Evolutionary conservation across 495 filamentous ascomycete species (phyloP), one percentile per base, ranked within the genome.

Genomic region (Penicillium goetzii): DNA sequence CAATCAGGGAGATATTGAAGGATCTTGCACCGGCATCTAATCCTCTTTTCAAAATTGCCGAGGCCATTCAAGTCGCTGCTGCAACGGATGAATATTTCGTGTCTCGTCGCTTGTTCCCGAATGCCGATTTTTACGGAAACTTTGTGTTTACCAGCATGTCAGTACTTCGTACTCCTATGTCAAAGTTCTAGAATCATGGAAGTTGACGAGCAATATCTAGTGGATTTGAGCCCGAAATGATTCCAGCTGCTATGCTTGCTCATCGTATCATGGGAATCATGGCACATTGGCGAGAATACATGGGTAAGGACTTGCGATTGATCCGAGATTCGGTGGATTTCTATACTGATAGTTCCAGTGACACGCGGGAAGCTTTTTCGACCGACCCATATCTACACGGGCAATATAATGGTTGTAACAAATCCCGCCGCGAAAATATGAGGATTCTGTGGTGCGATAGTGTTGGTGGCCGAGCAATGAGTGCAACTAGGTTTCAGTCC

Each of bases 71-170:
- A 49, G 65, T 71, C 17, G 73, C 80, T 9, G 85, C 83, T 0
- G 70, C 72, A 8, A 67, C 71, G 12, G 85, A 88, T 53, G 75
- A 81, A 30, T 88, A 84, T 62, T 87, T 88, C 45, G 61, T 68
- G 6, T 68, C 71, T 23, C 67, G 84, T 11, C 74, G 76, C 0
- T 64, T 88, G 49, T 81, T 83, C 43, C 80, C 82, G 0, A 87
- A 87, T 63, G 84, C 83, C 11, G 85, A 88, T 57, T 79, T 87
- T 58, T 87, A 84, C 70, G 82, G 81, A 6, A 79, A 77, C 26
- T 83, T 88, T 50, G 77, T 84, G n/a, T 88, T 85, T 52, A 83
- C 80, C 8, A 79, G 76, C 4, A 75, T 87, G 85, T 78, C 52
- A 59, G 72, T 17, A 12, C 21, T 14, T 17, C 19, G 19, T 23